A percentile compares a stretch with the other conserved stretches of the same genome.
phyloP scores from a whole-genome alignment of 106 monocot species.

The Dactylorhiza incarnata region DNA sequence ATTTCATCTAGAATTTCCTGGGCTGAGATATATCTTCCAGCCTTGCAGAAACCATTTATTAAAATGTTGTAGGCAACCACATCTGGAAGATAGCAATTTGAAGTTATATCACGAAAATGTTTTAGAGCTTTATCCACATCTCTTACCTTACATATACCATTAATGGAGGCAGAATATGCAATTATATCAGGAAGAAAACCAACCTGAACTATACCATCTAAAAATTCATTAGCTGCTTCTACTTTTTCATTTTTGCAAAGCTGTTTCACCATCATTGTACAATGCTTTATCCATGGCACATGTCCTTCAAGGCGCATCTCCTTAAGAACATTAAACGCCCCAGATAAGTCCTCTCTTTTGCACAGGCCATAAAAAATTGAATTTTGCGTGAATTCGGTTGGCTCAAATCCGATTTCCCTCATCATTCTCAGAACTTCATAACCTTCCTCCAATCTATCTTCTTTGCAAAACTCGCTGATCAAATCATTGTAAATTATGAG shows the following conservation, averaged over 20 bases:
- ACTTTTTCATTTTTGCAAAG: slow-evolving; percentile 50
- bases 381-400: slow-evolving; percentile 74
- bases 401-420: slow-evolving; percentile 41
- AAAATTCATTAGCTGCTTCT: slow-evolving; percentile 43
- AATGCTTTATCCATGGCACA: slow-evolving; percentile 79
- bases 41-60: slow-evolving; percentile 74
- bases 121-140: slow-evolving; percentile 42
- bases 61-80: slow-evolving; percentile 85
- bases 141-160: slow-evolving; percentile 54
- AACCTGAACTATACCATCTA: slow-evolving; percentile 47
- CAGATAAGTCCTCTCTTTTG: slow-evolving; percentile 32
- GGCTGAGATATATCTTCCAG: slow-evolving; percentile 47
- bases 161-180: slow-evolving; percentile 57
- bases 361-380: slow-evolving; percentile 60
- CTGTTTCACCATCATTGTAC: slow-evolving; percentile 51
- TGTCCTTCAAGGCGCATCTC: slow-evolving; percentile 55
- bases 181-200: slow-evolving; percentile 80
- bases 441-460: slow-evolving; percentile 52
- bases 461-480: slow-evolving; percentile 44
- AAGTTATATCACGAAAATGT: slow-evolving; percentile 47
- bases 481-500: slow-evolving; percentile 59
- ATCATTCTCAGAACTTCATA: slow-evolving; percentile 45
- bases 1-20: slow-evolving; percentile 57
- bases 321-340: slow-evolving; percentile 43
- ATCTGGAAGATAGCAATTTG: slow-evolving; percentile 45